Evolutionary conservation across 2,329 filamentous ascomycete species (phyloP).

Genomic region (Calonectria montana): DNA sequence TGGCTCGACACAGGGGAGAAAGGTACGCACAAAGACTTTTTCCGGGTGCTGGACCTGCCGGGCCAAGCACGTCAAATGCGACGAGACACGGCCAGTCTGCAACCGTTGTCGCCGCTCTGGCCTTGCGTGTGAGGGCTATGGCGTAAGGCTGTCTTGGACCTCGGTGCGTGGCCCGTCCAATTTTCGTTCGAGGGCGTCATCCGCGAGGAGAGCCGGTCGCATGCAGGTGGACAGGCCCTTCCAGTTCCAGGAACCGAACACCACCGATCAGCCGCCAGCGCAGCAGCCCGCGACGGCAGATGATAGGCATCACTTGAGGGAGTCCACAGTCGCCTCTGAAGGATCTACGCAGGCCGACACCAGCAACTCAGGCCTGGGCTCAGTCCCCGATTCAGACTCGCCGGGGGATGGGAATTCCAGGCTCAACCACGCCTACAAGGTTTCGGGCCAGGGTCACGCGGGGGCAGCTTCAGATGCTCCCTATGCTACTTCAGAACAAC

Average conservation of each 20-base stretch:
- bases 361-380: neutral
- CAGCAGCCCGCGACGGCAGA: neutral
- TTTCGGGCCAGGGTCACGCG: constrained; percentile 27
- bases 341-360: constrained; percentile 4
- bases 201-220: constrained; percentile 22
- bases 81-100: constrained; percentile 37
- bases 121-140: constrained; percentile 37
- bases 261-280: neutral
- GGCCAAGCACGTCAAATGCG: constrained; percentile 44
- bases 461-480: constrained; percentile 18
- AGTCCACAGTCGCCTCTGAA: constrained; percentile 5
- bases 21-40: constrained; percentile 41
- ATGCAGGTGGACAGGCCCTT: constrained; percentile 4
- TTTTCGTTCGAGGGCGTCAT: constrained; percentile 16
- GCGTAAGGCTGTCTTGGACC: constrained; percentile 38
- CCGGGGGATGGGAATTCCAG: constrained; percentile 23
- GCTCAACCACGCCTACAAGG: constrained; percentile 36
- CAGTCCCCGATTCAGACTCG: constrained; percentile 7
- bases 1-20: constrained; percentile 29
- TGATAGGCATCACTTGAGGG: neutral
- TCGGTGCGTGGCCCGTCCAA: constrained; percentile 39
- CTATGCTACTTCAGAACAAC: neutral
- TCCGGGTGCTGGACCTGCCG: constrained; percentile 43
- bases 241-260: neutral
- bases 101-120: constrained; percentile 35